phyloP scores from a whole-genome alignment of 176 grass and related monocot species.

The Oryza rufipogon region DNA sequence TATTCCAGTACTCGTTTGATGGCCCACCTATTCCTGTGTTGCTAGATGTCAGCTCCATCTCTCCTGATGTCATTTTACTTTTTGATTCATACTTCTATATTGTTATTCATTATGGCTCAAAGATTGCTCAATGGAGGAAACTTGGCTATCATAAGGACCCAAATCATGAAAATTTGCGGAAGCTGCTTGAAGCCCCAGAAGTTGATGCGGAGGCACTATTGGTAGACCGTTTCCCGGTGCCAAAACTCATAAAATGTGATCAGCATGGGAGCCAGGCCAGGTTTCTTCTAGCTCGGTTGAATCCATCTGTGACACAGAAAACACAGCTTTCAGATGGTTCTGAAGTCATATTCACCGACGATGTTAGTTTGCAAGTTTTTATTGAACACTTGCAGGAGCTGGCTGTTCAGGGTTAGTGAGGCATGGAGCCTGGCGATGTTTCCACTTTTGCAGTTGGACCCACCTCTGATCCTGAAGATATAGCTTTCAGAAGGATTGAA shows the following conservation, averaged over 20 bases:
- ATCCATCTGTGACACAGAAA: constrained; percentile 99
- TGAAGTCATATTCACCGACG: constrained; percentile 90
- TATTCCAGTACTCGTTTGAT: constrained; percentile 97
- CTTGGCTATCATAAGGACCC: constrained; percentile 85
- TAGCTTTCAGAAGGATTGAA: constrained; percentile 53
- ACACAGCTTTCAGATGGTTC: constrained; percentile 82
- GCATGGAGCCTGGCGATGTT: constrained; percentile 58
- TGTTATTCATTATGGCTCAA: constrained; percentile 94
- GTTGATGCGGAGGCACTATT: constrained; percentile 72
- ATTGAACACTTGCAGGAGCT: constrained; percentile 98
- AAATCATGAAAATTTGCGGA: constrained; percentile 82
- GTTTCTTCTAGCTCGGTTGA: constrained; percentile 86
- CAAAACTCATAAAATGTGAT: constrained; percentile 94
- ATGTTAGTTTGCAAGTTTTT: constrained; percentile 97
- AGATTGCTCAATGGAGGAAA: constrained; percentile 98
- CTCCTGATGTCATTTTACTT: constrained; percentile 94
- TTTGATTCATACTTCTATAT: constrained; percentile 98
- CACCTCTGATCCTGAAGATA: constrained; percentile 69
- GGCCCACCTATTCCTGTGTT: constrained; percentile 96
- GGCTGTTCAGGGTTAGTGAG: constrained; percentile 77
- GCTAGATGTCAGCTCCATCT: constrained; percentile 91
- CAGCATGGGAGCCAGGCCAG: constrained; percentile 96
- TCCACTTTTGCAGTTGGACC: constrained; percentile 67
- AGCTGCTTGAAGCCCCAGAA: constrained; percentile 94
- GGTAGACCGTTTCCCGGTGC: constrained; percentile 70